These are phyloP conservation scores for Rugonectria rugulosa DNA, from an alignment of 2,329 filamentous ascomycete species.

Conservation along the genomic window DNA sequence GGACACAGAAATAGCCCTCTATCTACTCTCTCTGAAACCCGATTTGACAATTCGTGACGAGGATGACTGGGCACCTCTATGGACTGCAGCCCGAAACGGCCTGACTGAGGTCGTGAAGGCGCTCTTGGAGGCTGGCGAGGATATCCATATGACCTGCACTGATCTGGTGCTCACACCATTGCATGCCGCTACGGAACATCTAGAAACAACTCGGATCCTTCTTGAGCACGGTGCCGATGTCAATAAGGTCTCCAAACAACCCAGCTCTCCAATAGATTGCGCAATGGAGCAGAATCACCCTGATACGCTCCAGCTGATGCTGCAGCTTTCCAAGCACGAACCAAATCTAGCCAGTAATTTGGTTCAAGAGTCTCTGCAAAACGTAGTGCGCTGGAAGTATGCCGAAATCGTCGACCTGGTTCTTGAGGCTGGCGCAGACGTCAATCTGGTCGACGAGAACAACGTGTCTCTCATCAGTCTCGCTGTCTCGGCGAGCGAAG, in stretches of 20 bases:
- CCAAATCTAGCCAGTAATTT: not conserved
- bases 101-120: not conserved
- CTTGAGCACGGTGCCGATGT: constrained; percentile 5
- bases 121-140: constrained; percentile 4
- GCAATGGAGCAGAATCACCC: not conserved
- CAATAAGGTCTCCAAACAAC: not conserved
- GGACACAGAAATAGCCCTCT: not conserved
- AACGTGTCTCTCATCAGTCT: not conserved
- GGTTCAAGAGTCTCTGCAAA: not conserved
- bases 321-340: not conserved
- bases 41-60: not conserved
- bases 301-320: not conserved
- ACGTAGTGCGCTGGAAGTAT: not conserved
- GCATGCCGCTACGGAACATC: not conserved
- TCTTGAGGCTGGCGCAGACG: constrained; percentile 12
- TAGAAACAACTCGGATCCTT: not conserved
- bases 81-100: not conserved
- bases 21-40: not conserved
- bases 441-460: not conserved
- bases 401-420: not conserved
- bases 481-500: not conserved
- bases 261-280: not conserved
- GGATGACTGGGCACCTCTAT: not conserved
- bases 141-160: not conserved
- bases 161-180: not conserved